These are phyloP conservation scores for Brettanomyces nanus DNA, from an alignment of 805 yeast species.

Conservation along the genomic window DNA sequence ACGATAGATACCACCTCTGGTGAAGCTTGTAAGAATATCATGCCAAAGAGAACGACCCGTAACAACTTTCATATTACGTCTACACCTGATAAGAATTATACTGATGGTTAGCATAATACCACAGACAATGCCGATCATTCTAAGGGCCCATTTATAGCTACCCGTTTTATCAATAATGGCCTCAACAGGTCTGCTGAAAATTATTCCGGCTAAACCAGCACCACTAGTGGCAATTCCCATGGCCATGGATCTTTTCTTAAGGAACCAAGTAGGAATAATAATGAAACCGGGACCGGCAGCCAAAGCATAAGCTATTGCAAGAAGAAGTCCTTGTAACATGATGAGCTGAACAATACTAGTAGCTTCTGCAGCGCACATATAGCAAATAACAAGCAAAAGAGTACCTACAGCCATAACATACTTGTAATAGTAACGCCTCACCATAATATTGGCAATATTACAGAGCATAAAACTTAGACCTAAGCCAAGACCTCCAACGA, in stretches of 20 bases:
- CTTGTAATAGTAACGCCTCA: constrained; percentile 39
- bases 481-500: constrained; percentile 46
- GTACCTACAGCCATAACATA: constrained; percentile 35
- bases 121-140: constrained; percentile 31
- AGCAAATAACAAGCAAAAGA: constrained; percentile 30
- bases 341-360: constrained; percentile 35
- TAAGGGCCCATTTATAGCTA: constrained; percentile 38
- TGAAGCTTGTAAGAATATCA: constrained; percentile 12
- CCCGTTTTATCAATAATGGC: constrained; percentile 32
- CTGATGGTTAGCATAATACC: constrained; percentile 16
- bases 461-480: constrained; percentile 52
- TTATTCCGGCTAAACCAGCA: constrained; percentile 45
- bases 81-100: constrained; percentile 15
- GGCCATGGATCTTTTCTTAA: constrained; percentile 35
- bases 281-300: constrained; percentile 27
- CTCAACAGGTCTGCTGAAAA: constrained; percentile 35
- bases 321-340: constrained; percentile 40
- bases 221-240: constrained; percentile 43
- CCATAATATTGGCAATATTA: constrained; percentile 45
- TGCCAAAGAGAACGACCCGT: constrained; percentile 11
- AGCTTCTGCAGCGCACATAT: constrained; percentile 38
- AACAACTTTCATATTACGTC: constrained; percentile 15
- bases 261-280: constrained; percentile 43
- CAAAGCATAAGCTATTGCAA: constrained; percentile 35
- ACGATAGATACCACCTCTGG: constrained; percentile 10